Base-by-base conservation (phyloP, 1,284 basidiomycete genomes). In the Leccinum pachyderme region DNA sequence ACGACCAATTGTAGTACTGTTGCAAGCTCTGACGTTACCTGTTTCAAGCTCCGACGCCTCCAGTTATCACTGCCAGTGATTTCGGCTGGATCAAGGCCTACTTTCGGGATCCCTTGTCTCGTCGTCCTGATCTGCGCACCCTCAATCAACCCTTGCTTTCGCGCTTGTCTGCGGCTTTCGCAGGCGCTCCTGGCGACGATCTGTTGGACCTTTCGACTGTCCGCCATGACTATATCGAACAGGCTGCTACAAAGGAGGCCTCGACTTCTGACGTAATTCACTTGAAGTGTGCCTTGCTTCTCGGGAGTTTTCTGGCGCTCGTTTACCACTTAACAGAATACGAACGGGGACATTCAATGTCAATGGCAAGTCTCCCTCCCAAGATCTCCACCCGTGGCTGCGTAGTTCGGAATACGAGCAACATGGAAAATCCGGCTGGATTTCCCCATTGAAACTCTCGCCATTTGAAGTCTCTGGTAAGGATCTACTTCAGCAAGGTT, bases 281-380 rank as follows among this genome's bases (percentile, higher is more conserved):
- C 22, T 47, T 77, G 49, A 57, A 63, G 64, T 59, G 54, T 58
- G 62, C 47, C 47, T 15, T 52, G 33, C 15, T 37, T 28, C 18
- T 18, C 22, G 5, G 12, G 5, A 12, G 7, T 35, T 32, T 54
- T 18, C 7, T 8, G 5, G 33, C 31, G 15, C 32, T 28, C 4
- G 7, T 57, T 57, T 52, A 62, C 33, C 25, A 15, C 22, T 24
- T 25, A 48, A 32, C 52, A 86, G 83, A 43, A 64, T 91, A 50
- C 82, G 87, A 3, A 59, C 89, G 15, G 88, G 89, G 15, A 88
- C 86, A 2, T 91, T 91, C 73, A 91, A 91, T 61, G 89, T 91
- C 43, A 89, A 90, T 61, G 89, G 87, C 1, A 84, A 83, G 62
- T 59, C 79, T 33, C 87, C 89, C 3, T 82, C 85, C 7, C 86